These are phyloP conservation scores for Wickerhamomyces subpelliculosus DNA, from an alignment of 805 yeast species.

Conservation along the genomic window DNA sequence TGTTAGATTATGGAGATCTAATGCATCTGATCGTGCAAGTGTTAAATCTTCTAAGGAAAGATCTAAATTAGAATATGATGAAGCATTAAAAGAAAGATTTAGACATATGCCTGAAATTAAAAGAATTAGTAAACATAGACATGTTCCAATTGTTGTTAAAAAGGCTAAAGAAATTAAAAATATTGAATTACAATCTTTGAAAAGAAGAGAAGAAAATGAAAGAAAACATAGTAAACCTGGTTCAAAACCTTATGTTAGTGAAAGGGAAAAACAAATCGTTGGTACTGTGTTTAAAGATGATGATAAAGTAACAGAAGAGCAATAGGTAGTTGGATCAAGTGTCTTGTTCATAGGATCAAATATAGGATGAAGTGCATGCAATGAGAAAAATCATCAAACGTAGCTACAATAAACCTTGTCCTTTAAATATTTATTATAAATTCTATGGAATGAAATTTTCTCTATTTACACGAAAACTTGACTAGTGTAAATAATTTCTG, in stretches of 20 bases:
- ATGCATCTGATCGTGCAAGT: slow-evolving; percentile 76
- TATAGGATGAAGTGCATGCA: too few species aligned
- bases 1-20: slow-evolving; percentile 86
- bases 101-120: slow-evolving; percentile 95
- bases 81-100: slow-evolving; percentile 84
- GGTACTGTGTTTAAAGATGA: slow-evolving; percentile 66
- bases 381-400: too few species aligned
- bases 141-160: slow-evolving; percentile 80
- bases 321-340: too few species aligned
- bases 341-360: too few species aligned
- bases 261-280: slow-evolving; percentile 81
- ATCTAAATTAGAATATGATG: slow-evolving; percentile 82
- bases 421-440: too few species aligned
- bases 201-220: slow-evolving; percentile 77
- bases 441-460: too few species aligned
- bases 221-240: slow-evolving; percentile 70
- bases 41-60: slow-evolving; percentile 77
- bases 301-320: too few species aligned
- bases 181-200: slow-evolving; percentile 63
- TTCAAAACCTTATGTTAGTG: slow-evolving; percentile 51
- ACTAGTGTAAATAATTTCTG: too few species aligned
- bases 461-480: too few species aligned
- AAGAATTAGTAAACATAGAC: slow-evolving; percentile 87
- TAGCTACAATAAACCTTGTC: too few species aligned
- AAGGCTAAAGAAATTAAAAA: slow-evolving; percentile 84